Base-by-base conservation (phyloP, 2,329 filamentous ascomycete genomes). In the Sporothrix sp. region DNA sequence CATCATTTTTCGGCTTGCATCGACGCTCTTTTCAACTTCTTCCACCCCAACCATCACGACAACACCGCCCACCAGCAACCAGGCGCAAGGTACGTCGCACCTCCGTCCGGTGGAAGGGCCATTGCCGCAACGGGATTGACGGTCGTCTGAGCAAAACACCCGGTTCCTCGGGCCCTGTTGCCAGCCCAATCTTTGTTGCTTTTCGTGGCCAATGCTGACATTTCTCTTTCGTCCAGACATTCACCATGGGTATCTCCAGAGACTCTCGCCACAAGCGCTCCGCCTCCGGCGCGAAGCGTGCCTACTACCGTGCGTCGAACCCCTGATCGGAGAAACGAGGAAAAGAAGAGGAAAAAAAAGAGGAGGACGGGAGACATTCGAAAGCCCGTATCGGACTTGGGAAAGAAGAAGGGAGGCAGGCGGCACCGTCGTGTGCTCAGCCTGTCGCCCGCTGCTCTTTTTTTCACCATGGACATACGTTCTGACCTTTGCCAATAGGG, bases 231-330 rank as follows among this genome's bases (percentile, higher is more conserved):
- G 60, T 71, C 84, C 78, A 78, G 77, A 78, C 76, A 76, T 83
- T 83, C 85, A 87, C 84, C 78, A 91, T 91, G 86, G 87, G 93
- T 98, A 97, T 98, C 80, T 96, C 91, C 77, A 87, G 93, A 80
- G 91, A 97, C 79, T 95, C 89, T 74, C 89, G 93, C 80, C 93
- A 98, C 85, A 98, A 98, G 87, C 90, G 93, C 79, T 90, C 89
- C 76, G 90, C 91, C 74, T 87, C 94, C 73, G 94, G 93, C 82
- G 93, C 94, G 70, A 98, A 98, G 86, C 84, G 86, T 73, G 80
- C 86, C 76, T 85, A 84, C 78, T 93, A 91, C 82, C 82, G 87
- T 84, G 77, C 77, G 81, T 84, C 58, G 49, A 69, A 66, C 69
- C 39, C 39, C 48, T 46, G 39, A 43, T 40, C n/a, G 33, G 13